These are phyloP conservation scores for Lagenidium sp. DNA, from an alignment of 352 stramenopile species.

Conservation along the genomic window DNA sequence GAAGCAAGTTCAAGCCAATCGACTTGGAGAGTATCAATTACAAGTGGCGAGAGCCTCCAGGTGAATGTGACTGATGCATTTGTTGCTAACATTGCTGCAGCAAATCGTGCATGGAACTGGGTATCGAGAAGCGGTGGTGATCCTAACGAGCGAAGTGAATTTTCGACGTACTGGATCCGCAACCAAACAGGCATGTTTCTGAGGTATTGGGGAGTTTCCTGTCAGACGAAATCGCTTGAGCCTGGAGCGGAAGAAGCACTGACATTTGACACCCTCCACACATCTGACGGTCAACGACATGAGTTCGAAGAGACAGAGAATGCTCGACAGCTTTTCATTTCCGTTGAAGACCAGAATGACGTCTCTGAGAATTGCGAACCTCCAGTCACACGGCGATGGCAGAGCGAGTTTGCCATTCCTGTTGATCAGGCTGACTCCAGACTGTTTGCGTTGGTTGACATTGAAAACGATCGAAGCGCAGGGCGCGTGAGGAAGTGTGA, in stretches of 20 bases:
- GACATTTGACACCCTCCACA: constrained; percentile 34
- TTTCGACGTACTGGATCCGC: constrained; percentile 82
- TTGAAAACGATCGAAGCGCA: constrained; percentile 33
- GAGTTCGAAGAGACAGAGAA: too few relatives aligned
- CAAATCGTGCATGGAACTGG: constrained; percentile 72
- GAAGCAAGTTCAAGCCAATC: constrained; percentile 10
- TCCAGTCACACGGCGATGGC: constrained; percentile 27
- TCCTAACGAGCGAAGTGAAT: constrained; percentile 65
- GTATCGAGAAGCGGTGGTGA: constrained; percentile 57
- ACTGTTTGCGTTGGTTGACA: constrained; percentile 71
- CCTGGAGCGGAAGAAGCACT: constrained; percentile 58
- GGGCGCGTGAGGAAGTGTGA: constrained; percentile 64
- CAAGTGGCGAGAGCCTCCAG: constrained; percentile 53
- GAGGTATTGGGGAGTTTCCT: constrained; percentile 60
- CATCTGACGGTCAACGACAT: too few relatives aligned
- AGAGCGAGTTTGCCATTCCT: constrained; percentile 67
- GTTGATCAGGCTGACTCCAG: constrained; percentile 80
- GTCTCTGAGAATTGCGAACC: constrained; percentile 12
- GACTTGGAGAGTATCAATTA: constrained; percentile 58
- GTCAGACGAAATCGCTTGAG: constrained; percentile 36
- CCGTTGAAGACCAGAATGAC: constrained; percentile 37
- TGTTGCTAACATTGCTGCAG: constrained; percentile 68
- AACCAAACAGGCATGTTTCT: constrained; percentile 79
- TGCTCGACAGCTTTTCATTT: constrained; percentile 69
- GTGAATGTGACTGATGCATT: constrained; percentile 79